These are phyloP conservation scores for Neocallimastix lanati DNA, from an alignment of 192 early-diverging fungal species.

Conservation along the genomic window DNA sequence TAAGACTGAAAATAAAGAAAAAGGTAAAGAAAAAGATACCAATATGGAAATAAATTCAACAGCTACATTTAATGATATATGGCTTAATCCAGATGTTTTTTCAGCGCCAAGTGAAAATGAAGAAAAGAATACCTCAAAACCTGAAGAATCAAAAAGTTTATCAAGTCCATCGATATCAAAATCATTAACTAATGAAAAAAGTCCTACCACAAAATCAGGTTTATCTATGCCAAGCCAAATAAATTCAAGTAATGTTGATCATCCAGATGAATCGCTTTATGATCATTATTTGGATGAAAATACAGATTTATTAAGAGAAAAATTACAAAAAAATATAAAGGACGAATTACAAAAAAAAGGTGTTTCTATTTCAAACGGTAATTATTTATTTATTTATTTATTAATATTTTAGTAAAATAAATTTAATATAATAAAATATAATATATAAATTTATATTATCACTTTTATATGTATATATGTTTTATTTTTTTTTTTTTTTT, in stretches of 20 bases:
- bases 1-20: too few relatives aligned
- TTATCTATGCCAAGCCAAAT: neutral
- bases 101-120: neutral
- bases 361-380: neutral
- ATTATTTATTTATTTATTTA: too few relatives aligned
- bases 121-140: too few relatives aligned
- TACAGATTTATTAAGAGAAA: neutral
- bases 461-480: too few relatives aligned
- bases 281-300: neutral
- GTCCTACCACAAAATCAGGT: neutral
- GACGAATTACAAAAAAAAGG: neutral
- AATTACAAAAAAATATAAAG: neutral
- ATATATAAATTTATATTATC: too few relatives aligned
- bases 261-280: neutral
- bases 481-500: too few relatives aligned
- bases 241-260: neutral
- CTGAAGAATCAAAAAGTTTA: too few relatives aligned
- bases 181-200: too few relatives aligned
- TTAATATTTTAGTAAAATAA: too few relatives aligned
- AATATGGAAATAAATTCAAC: neutral
- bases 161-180: too few relatives aligned
- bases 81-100: neutral
- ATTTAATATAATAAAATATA: too few relatives aligned
- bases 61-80: neutral
- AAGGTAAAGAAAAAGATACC: neutral